Evolutionary conservation across 139 green algal genomes (phyloP).

Genomic region (Gonium pectorale): DNA sequence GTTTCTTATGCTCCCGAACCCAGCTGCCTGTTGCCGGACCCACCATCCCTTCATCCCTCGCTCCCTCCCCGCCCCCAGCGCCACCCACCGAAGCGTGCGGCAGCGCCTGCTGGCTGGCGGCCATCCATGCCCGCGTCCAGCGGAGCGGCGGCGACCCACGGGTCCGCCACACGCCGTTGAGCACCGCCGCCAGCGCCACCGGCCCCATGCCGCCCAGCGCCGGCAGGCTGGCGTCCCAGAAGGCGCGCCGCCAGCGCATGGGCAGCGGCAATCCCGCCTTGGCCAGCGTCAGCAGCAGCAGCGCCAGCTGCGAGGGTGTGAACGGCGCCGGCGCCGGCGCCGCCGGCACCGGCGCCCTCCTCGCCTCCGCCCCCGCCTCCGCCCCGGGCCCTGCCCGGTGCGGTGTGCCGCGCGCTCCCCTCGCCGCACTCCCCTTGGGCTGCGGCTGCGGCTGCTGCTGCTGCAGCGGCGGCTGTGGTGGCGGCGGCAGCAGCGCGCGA

Average conservation of each 20-base stretch:
- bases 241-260: neutral
- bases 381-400: neutral
- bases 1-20: too few relatives aligned
- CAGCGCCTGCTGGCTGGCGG: neutral
- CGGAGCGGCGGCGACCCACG: slow-evolving; percentile 7
- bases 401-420: neutral
- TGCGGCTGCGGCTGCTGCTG: neutral
- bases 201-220: slow-evolving; percentile 7
- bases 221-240: neutral
- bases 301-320: slow-evolving; percentile 14
- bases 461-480: neutral
- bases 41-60: too few relatives aligned
- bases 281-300: neutral
- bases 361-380: neutral
- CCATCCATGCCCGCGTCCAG: neutral
- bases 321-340: neutral
- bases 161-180: slow-evolving; percentile 14
- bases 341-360: neutral
- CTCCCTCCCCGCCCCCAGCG: too few relatives aligned
- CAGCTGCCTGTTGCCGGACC: too few relatives aligned
- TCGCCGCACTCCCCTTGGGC: too few relatives aligned
- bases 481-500: neutral
- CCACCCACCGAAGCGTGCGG: neutral
- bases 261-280: neutral
- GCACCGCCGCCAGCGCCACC: slow-evolving; percentile 14